phyloP scores from a whole-genome alignment of 2,329 filamentous ascomycete genomes.

The Blastomyces percursus region DNA sequence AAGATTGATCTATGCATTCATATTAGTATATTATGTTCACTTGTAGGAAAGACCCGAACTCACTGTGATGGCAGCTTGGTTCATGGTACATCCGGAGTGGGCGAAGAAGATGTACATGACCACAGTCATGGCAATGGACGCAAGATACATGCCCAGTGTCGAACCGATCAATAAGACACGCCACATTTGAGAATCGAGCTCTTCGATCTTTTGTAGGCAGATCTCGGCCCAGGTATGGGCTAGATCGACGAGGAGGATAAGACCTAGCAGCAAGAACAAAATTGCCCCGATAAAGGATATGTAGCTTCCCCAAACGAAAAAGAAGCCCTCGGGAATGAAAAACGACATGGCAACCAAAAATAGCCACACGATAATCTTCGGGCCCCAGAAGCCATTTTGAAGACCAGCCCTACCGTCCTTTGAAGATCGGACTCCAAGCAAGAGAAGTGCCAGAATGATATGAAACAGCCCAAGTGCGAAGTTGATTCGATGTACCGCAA shows the following conservation, averaged over 20 bases:
- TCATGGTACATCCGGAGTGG: slow-evolving; percentile 72
- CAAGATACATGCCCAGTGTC: slow-evolving; percentile 85
- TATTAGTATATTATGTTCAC: slow-evolving; percentile 14
- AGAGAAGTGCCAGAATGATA: slow-evolving; percentile 67
- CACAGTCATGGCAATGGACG: slow-evolving; percentile 84
- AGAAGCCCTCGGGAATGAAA: slow-evolving; percentile 90
- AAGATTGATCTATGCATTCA: slow-evolving; percentile 57
- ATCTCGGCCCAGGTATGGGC: slow-evolving; percentile 97
- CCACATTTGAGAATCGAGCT: slow-evolving; percentile 75
- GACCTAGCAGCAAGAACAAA: slow-evolving; percentile 82
- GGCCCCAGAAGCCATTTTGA: slow-evolving; percentile 98
- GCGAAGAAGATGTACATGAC: slow-evolving; percentile 98
- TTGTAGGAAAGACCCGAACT: slow-evolving; percentile 16
- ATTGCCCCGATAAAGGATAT: slow-evolving; percentile 79
- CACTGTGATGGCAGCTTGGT: slow-evolving; percentile 82
- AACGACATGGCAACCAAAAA: slow-evolving; percentile 81
- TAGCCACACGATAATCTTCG: slow-evolving; percentile 85
- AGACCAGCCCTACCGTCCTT: slow-evolving; percentile 77
- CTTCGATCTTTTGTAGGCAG: slow-evolving; percentile 86
- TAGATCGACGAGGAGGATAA: slow-evolving; percentile 86
- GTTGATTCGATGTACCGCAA: slow-evolving; percentile 94
- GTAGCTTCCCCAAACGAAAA: slow-evolving; percentile 92
- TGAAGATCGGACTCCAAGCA: slow-evolving; percentile 77
- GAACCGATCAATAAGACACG: slow-evolving; percentile 79
- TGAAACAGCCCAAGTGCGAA: slow-evolving; percentile 95